phyloP scores from a whole-genome alignment of 164 flowering plant genomes.

The Malania oleifera region DNA sequence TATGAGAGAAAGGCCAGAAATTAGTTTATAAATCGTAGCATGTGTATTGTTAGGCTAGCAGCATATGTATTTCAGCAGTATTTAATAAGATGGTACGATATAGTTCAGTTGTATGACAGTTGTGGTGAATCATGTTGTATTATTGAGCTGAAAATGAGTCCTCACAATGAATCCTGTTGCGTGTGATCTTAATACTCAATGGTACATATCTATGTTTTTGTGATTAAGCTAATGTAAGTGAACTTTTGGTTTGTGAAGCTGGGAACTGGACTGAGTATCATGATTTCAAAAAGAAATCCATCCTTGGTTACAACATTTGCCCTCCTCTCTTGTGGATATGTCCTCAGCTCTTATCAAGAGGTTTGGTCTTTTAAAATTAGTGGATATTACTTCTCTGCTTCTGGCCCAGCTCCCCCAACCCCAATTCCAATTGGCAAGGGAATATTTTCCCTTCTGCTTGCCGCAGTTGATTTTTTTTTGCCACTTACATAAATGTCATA shows the following conservation, averaged over 20 bases:
- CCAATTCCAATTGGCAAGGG: no score
- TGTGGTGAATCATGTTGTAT: no score
- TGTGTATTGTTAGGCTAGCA: no score
- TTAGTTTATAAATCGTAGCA: no score
- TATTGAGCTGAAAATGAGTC: no score
- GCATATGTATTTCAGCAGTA: no score
- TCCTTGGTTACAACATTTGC: conserved; percentile 77
- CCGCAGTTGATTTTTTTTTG: neutral
- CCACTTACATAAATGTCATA: neutral
- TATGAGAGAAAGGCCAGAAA: no score
- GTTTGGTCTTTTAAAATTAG: conserved; percentile 27
- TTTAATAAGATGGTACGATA: no score
- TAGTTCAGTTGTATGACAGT: no score
- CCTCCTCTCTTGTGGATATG: conserved; percentile 88
- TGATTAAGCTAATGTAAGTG: conserved; percentile 15
- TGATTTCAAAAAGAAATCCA: conserved; percentile 85
- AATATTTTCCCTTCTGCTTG: neutral
- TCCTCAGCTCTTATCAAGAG: conserved; percentile 93
- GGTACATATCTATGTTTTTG: conserved; percentile 6
- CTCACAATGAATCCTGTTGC: no score
- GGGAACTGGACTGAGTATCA: conserved; percentile 92
- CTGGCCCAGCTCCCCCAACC: no score
- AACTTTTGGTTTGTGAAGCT: conserved; percentile 44
- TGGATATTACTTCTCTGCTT: neutral
- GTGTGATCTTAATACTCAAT: no score